Percentiles rank a stretch among this genome's conserved stretches.
Evolutionary conservation across 1,139 yeast species (phyloP).

Genomic region (Yamadazyma blattariae): DNA sequence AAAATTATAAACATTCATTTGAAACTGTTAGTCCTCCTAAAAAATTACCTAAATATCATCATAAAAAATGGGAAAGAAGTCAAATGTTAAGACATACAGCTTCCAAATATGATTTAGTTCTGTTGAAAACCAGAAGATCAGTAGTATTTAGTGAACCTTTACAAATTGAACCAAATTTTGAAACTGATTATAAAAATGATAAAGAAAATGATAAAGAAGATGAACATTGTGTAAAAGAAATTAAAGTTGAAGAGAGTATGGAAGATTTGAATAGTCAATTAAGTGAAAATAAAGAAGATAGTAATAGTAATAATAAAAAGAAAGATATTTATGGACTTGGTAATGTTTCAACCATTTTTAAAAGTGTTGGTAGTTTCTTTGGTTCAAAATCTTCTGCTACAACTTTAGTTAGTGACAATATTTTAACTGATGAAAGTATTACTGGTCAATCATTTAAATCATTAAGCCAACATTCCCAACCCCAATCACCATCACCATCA

Average conservation of each 20-base stretch:
- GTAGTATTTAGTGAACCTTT: no score
- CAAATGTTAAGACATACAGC: conserved; percentile 20
- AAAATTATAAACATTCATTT: conserved; percentile 14
- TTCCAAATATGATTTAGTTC: conserved; percentile 9
- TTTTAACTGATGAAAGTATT: no score
- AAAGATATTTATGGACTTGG: conserved; percentile 2
- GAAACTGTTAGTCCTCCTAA: conserved; percentile 9
- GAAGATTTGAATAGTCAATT: neutral
- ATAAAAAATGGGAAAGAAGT: conserved; percentile 21
- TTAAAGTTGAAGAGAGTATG: neutral
- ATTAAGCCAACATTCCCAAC: no score
- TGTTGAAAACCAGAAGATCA: conserved; percentile 6
- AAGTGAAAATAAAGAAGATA: neutral
- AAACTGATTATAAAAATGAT: neutral
- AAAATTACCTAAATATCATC: neutral
- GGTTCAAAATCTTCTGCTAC: neutral
- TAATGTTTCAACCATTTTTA: conserved; percentile 9
- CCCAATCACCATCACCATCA: no score
- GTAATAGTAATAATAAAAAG: neutral
- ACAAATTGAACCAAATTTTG: no score
- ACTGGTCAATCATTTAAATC: no score
- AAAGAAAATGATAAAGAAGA: neutral
- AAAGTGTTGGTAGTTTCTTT: conserved; percentile 11
- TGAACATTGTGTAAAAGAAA: neutral
- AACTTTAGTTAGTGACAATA: no score